phyloP scores from a whole-genome alignment of 805 yeast species.

The Saturnispora bothae region DNA sequence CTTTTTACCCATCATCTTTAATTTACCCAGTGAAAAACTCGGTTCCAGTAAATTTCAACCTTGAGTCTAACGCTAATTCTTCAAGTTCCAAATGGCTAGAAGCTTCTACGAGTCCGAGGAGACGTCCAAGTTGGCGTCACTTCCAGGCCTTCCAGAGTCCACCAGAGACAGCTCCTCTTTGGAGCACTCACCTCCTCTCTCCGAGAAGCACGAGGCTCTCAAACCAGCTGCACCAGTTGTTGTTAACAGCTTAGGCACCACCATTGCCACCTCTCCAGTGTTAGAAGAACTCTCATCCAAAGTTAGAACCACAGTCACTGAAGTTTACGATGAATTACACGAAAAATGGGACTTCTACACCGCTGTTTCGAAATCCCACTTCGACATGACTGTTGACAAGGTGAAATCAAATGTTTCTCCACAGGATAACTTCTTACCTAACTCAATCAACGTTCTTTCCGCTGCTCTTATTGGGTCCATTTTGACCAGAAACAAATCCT shows the following conservation, averaged over 20 bases:
- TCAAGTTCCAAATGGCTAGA: too few relatives aligned
- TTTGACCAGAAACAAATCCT: slow-evolving; percentile 34
- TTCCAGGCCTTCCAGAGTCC: slow-evolving; percentile 8
- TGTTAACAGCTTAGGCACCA: slow-evolving; percentile 42
- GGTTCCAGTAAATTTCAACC: too few relatives aligned
- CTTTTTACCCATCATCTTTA: too few relatives aligned
- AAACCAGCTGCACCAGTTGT: slow-evolving; percentile 22
- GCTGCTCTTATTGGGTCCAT: slow-evolving; percentile 48
- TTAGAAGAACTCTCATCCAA: slow-evolving; percentile 34
- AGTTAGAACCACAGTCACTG: slow-evolving; percentile 30
- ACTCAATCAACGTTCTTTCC: slow-evolving; percentile 43
- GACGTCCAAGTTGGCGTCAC: background rate
- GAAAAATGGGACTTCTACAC: slow-evolving; percentile 39
- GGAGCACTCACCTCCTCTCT: background rate
- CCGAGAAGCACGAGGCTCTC: background rate
- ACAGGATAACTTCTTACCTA: slow-evolving; percentile 51
- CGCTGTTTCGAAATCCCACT: slow-evolving; percentile 38
- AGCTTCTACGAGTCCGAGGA: slow-evolving; percentile 1
- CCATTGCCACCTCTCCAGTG: slow-evolving; percentile 38
- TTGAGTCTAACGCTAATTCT: too few relatives aligned
- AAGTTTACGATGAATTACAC: slow-evolving; percentile 27
- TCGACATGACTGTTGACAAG: slow-evolving; percentile 22
- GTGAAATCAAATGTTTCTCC: slow-evolving; percentile 33
- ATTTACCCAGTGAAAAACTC: background rate
- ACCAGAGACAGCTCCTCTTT: background rate